A percentile compares a stretch with the other conserved stretches of the same genome.
Conservation (phyloP, 2,329 filamentous ascomycete genomes). For the Scolecobasidium constrictum region DNA sequence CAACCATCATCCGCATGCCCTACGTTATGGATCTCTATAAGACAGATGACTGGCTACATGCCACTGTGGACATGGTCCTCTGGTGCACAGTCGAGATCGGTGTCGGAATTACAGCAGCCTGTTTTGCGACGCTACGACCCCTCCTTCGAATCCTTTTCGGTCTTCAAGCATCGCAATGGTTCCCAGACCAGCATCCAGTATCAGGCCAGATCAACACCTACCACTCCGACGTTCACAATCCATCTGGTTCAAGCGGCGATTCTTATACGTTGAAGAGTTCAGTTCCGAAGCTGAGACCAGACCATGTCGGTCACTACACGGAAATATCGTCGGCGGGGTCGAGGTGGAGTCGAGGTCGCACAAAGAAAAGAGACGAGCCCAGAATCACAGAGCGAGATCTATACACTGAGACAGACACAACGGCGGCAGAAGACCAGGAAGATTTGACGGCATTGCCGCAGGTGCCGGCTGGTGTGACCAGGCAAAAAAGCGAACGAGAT, state of each 20-base stretch:
- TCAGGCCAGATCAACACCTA: background rate
- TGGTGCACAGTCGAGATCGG: constrained; percentile 23
- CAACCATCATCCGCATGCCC: constrained; percentile 33
- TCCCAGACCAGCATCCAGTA: too few species aligned
- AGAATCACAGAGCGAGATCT: background rate
- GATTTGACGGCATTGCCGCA: background rate
- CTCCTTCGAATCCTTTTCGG: constrained; percentile 14
- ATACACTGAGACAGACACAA: background rate
- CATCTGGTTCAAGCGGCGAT: background rate
- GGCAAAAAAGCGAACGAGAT: background rate
- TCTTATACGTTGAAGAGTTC: background rate
- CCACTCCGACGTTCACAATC: background rate
- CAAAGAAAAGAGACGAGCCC: background rate
- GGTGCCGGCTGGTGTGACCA: background rate
- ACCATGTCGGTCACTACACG: constrained; percentile 5
- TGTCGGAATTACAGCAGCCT: constrained; percentile 24
- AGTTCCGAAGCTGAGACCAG: constrained; percentile 2
- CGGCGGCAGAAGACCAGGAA: background rate
- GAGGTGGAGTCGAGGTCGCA: background rate
- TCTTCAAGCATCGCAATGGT: too few species aligned
- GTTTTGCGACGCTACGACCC: constrained; percentile 21
- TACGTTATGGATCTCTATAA: constrained; percentile 28
- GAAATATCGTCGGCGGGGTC: constrained; percentile 1
- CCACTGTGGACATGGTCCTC: constrained; percentile 17
- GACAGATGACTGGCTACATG: constrained; percentile 26